Evolutionary conservation across 768 basidiomycete species (phyloP).

Genomic region (Boletus rubroflammeus): DNA sequence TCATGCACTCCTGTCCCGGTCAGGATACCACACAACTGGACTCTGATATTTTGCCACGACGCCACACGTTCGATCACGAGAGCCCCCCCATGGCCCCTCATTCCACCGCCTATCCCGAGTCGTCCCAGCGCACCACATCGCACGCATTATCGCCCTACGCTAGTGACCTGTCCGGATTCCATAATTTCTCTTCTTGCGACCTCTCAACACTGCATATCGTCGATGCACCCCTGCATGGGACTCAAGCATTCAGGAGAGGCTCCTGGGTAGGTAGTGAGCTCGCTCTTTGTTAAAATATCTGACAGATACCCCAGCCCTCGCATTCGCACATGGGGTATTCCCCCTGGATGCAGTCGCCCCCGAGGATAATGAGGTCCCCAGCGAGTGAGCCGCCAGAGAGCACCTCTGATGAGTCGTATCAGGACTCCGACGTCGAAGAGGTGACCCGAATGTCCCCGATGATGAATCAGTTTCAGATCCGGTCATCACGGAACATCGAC

Average conservation of each 20-base stretch:
- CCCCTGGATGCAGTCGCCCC: slow-evolving; percentile 11
- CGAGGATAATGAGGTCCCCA: slow-evolving; percentile 22
- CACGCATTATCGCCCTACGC: slow-evolving; percentile 14
- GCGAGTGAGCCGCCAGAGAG: slow-evolving; percentile 30
- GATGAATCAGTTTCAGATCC: slow-evolving; percentile 31
- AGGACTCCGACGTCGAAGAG: slow-evolving; percentile 30
- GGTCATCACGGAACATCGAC: slow-evolving; percentile 9
- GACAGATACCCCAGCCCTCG: slow-evolving; percentile 20
- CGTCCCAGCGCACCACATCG: slow-evolving; percentile 31
- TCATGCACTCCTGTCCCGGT: slow-evolving; percentile 24
- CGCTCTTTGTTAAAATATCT: slow-evolving; percentile 7
- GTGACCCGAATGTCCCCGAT: slow-evolving; percentile 28
- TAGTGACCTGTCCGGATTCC: slow-evolving; percentile 12
- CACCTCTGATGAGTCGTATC: slow-evolving; percentile 28
- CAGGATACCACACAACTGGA: slow-evolving; percentile 25
- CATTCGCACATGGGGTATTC: slow-evolving; percentile 13
- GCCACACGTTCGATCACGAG: slow-evolving; percentile 7
- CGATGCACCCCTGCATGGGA: slow-evolving; percentile 7
- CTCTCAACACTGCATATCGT: slow-evolving; percentile 7
- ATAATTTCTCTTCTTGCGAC: slow-evolving; percentile 9
- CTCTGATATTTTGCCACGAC: slow-evolving; percentile 24
- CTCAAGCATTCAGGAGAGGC: slow-evolving; percentile 18
- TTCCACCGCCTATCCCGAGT: slow-evolving; percentile 25
- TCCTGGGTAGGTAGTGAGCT: slow-evolving; percentile 25
- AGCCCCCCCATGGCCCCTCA: not conserved